phyloP scores from a whole-genome alignment of 2,329 filamentous ascomycete species.

The Fusarium torreyae region DNA sequence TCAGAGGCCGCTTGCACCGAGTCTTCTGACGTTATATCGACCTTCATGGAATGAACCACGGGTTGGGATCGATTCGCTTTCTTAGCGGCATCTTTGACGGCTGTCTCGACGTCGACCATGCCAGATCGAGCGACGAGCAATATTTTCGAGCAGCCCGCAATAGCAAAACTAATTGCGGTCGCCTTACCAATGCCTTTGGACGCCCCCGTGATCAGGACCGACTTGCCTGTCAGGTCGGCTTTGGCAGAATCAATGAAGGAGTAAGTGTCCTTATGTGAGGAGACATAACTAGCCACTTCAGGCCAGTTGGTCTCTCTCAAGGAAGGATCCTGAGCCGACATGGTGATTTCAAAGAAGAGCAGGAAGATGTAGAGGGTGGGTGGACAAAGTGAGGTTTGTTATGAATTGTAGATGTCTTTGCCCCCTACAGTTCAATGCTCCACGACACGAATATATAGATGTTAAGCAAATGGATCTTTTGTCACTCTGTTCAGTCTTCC shows the following conservation, averaged over 20 bases:
- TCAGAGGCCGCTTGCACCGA: constrained; percentile 52
- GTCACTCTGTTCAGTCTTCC: too few species aligned
- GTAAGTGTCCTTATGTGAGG: constrained; percentile 55
- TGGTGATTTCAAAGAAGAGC: background rate
- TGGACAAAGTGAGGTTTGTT: background rate
- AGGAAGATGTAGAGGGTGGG: background rate
- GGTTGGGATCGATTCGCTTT: constrained; percentile 50
- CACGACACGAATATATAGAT: too few species aligned
- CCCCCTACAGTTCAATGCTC: too few species aligned
- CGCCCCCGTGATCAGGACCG: constrained; percentile 68
- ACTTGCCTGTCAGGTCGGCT: constrained; percentile 56
- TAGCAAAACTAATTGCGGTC: constrained; percentile 68
- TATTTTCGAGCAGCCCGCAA: constrained; percentile 66
- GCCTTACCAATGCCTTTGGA: constrained; percentile 68
- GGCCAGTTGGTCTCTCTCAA: background rate
- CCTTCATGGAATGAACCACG: constrained; percentile 56
- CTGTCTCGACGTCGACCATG: constrained; percentile 50
- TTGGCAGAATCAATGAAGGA: constrained; percentile 62
- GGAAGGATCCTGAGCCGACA: background rate
- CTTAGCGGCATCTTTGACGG: constrained; percentile 55
- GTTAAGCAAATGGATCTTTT: too few species aligned
- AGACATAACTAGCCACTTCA: background rate
- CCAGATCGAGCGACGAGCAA: constrained; percentile 67
- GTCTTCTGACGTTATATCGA: constrained; percentile 56
- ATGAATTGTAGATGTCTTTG: background rate